These are phyloP conservation scores for Penicillium janthinellum DNA, from an alignment of 2,329 filamentous ascomycete species.

Conservation along the genomic window DNA sequence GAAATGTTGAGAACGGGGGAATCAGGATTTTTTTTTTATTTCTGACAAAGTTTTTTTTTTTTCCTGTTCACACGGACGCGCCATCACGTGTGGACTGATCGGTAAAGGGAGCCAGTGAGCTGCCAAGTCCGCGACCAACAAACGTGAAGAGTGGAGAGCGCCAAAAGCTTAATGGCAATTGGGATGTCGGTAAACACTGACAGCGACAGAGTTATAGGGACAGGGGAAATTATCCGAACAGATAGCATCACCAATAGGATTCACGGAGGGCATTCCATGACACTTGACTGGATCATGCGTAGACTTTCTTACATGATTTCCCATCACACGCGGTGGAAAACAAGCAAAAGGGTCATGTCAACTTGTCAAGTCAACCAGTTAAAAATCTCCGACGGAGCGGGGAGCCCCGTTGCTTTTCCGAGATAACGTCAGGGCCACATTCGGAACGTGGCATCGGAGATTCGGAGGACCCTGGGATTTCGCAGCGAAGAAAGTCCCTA, in stretches of 20 bases:
- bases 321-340: slow-evolving; percentile 13
- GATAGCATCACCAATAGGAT: no score
- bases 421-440: slow-evolving; percentile 22
- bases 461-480: background rate
- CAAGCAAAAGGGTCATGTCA: background rate
- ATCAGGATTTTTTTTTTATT: background rate
- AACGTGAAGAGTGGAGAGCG: background rate
- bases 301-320: slow-evolving; percentile 6
- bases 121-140: background rate
- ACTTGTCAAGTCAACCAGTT: background rate
- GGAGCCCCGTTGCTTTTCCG: slow-evolving; percentile 13
- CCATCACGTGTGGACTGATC: slow-evolving; percentile 19
- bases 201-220: no score
- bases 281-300: no score
- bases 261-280: no score
- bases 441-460: slow-evolving; percentile 19
- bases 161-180: background rate
- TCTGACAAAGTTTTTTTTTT: slow-evolving; percentile 11
- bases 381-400: slow-evolving; percentile 3
- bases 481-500: background rate
- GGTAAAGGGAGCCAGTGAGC: slow-evolving; percentile 1
- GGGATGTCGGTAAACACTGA: background rate
- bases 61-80: background rate
- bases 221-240: no score
- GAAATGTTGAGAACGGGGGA: background rate